phyloP scores from a whole-genome alignment of 2,329 filamentous ascomycete species.

The Dactylellina haptotyla region DNA sequence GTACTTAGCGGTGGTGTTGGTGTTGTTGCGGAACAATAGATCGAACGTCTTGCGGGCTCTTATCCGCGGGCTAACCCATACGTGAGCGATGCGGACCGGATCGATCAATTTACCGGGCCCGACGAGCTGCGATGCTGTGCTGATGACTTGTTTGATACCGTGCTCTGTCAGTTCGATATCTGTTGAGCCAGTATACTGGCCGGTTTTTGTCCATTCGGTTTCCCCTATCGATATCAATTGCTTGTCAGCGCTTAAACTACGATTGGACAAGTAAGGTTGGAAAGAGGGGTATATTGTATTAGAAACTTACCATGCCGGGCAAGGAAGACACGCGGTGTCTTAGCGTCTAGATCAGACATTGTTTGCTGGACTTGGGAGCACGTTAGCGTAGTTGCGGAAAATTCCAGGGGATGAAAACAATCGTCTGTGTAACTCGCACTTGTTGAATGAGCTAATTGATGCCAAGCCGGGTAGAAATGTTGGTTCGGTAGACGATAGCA shows the following conservation, averaged over 20 bases:
- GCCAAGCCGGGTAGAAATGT: neutral
- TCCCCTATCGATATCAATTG: no score
- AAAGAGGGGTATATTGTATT: neutral
- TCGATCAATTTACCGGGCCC: conserved; percentile 65
- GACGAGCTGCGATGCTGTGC: conserved; percentile 63
- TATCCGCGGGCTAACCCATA: conserved; percentile 65
- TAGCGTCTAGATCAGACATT: conserved; percentile 38
- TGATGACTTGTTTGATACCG: conserved; percentile 63
- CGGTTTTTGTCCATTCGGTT: conserved; percentile 65
- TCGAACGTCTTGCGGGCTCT: conserved; percentile 65
- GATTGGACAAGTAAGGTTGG: neutral
- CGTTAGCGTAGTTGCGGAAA: neutral
- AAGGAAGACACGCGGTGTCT: conserved; percentile 62
- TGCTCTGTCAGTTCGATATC: conserved; percentile 62
- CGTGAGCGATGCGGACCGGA: conserved; percentile 62
- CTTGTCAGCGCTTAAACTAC: neutral
- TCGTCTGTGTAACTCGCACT: neutral
- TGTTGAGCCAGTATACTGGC: conserved; percentile 64
- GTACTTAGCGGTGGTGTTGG: neutral
- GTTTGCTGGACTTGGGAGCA: neutral
- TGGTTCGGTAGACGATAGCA: neutral
- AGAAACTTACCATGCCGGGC: conserved; percentile 61
- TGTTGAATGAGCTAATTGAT: neutral
- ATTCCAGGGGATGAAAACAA: neutral
- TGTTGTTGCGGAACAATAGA: conserved; percentile 61